Evolutionary conservation across 192 early-diverging fungal genomes (phyloP).

Genomic region (Backusella tuberculispora): DNA sequence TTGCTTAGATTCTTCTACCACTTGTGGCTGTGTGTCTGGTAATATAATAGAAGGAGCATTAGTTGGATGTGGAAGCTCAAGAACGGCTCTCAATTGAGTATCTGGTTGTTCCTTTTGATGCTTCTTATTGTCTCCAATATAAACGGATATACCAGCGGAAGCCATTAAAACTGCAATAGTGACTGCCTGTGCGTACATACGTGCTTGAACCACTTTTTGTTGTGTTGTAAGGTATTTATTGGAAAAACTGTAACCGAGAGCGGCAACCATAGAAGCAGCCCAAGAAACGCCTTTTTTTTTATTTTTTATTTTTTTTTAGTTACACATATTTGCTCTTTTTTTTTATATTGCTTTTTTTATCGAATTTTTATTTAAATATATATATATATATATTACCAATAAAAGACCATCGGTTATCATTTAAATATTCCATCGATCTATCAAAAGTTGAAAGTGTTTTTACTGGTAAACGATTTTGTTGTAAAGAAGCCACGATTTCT

Average conservation of each 20-base stretch:
- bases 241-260: conserved; percentile 42
- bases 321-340: neutral
- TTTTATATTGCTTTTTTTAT: neutral
- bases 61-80: conserved; percentile 34
- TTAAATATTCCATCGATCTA: conserved; percentile 31
- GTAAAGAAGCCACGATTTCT: conserved; percentile 13
- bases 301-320: neutral
- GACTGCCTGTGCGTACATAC: conserved; percentile 73
- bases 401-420: conserved; percentile 45
- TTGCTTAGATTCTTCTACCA: neutral
- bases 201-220: conserved; percentile 72
- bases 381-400: conserved; percentile 29
- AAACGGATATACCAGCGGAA: conserved; percentile 57
- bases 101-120: conserved; percentile 30
- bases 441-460: conserved; percentile 23
- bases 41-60: neutral
- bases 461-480: neutral
- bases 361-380: neutral
- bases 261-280: conserved; percentile 44
- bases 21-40: neutral
- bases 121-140: conserved; percentile 38
- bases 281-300: conserved; percentile 38
- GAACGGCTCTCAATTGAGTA: conserved; percentile 36
- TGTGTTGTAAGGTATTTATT: conserved; percentile 54
- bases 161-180: conserved; percentile 65